These are phyloP conservation scores for Zea luxurians DNA, from an alignment of 176 grass and related monocot genomes.

Conservation along the genomic window DNA sequence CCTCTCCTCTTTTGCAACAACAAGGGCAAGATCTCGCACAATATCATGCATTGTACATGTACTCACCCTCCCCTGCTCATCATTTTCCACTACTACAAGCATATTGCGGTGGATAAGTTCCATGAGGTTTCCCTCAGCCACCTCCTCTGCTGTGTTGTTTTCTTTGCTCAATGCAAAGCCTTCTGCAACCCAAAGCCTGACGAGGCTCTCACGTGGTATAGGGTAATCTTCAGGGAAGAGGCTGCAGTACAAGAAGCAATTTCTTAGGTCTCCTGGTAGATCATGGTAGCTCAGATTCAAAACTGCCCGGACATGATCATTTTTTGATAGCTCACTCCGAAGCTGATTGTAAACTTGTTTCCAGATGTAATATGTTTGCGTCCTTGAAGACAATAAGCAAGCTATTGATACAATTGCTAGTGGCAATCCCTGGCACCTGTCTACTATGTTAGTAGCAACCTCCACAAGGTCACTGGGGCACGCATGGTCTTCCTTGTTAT, in stretches of 20 bases:
- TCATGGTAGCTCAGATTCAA: constrained; percentile 46
- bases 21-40: constrained; percentile 28
- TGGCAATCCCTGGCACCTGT: constrained; percentile 44
- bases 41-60: constrained; percentile 43
- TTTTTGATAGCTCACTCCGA: constrained; percentile 28
- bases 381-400: constrained; percentile 40
- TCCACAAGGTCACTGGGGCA: constrained; percentile 32
- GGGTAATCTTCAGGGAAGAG: constrained; percentile 37
- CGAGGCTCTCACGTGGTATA: constrained; percentile 24
- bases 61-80: constrained; percentile 22
- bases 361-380: constrained; percentile 34
- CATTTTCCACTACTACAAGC: neutral
- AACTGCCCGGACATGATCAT: constrained; percentile 33
- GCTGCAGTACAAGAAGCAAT: constrained; percentile 41
- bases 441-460: constrained; percentile 50
- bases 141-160: constrained; percentile 27
- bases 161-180: constrained; percentile 34
- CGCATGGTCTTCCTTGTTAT: constrained; percentile 2
- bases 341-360: constrained; percentile 44
- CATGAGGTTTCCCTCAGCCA: constrained; percentile 40
- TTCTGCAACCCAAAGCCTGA: constrained; percentile 41
- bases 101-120: constrained; percentile 42
- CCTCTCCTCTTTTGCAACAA: constrained; percentile 29
- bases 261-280: constrained; percentile 35
- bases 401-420: constrained; percentile 48